These are phyloP conservation scores for Asterophora lycoperdoides DNA, from an alignment of 768 basidiomycete species.

Conservation along the genomic window DNA sequence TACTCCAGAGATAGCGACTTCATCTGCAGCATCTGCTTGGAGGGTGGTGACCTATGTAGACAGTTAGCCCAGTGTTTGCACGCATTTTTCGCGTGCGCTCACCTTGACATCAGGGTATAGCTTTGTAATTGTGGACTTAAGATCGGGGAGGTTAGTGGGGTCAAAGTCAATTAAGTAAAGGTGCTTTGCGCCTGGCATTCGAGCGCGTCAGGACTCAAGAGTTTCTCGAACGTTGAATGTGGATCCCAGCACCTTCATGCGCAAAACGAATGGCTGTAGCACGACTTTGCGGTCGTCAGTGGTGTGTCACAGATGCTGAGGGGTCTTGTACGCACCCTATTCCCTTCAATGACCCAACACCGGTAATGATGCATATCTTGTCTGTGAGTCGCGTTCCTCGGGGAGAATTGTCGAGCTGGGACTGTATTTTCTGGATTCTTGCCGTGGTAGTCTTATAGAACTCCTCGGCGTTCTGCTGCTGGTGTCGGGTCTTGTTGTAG, in stretches of 20 bases:
- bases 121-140: conserved; percentile 63
- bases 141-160: conserved; percentile 59
- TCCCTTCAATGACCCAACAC: conserved; percentile 80
- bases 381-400: conserved; percentile 56
- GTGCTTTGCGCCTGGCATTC: conserved; percentile 59
- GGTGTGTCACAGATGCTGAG: neutral
- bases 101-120: conserved; percentile 81
- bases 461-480: conserved; percentile 38
- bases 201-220: neutral
- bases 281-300: conserved; percentile 39
- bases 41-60: conserved; percentile 68
- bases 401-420: conserved; percentile 54
- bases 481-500: conserved; percentile 31
- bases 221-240: neutral
- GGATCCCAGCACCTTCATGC: conserved; percentile 57
- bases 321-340: conserved; percentile 64
- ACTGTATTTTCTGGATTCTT: conserved; percentile 63
- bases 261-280: conserved; percentile 71
- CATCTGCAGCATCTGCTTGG: conserved; percentile 82
- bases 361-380: conserved; percentile 87
- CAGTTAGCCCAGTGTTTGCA: neutral
- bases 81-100: conserved; percentile 6
- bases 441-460: conserved; percentile 57
- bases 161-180: conserved; percentile 75
- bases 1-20: conserved; percentile 57